These are phyloP conservation scores for Copromyces sp. DNA, from an alignment of 495 filamentous ascomycete genomes.

Conservation along the genomic window DNA sequence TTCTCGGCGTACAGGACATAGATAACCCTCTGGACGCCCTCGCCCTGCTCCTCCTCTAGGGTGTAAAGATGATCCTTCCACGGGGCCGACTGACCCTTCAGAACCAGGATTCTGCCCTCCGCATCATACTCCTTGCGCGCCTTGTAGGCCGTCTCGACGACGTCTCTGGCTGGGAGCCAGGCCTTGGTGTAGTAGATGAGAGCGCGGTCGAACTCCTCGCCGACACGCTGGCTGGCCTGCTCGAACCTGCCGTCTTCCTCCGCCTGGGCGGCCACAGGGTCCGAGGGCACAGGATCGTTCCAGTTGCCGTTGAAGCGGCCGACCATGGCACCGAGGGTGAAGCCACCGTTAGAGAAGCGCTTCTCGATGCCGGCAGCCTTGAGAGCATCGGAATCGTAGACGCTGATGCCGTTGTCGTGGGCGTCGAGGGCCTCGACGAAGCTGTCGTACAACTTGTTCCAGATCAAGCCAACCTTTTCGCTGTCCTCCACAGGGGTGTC, in stretches of 20 bases:
- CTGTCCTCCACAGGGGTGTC: conserved; percentile 34
- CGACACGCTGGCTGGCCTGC: conserved; percentile 67
- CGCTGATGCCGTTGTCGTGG: conserved; percentile 88
- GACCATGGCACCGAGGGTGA: conserved; percentile 75
- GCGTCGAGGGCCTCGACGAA: conserved; percentile 96
- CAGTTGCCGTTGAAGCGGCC: conserved; percentile 69
- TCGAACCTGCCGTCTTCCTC: conserved; percentile 75
- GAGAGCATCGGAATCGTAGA: conserved; percentile 59
- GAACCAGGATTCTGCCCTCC: conserved; percentile 68
- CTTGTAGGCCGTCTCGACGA: conserved; percentile 62
- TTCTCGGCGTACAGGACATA: conserved; percentile 94
- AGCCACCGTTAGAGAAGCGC: conserved; percentile 69
- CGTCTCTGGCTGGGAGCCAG: conserved; percentile 80
- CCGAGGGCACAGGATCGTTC: conserved; percentile 40
- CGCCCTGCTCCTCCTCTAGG: conserved; percentile 53
- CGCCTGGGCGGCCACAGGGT: conserved; percentile 51
- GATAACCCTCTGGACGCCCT: conserved; percentile 46
- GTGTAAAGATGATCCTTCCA: conserved; percentile 96
- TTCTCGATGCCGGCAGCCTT: conserved; percentile 58
- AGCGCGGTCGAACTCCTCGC: conserved; percentile 71
- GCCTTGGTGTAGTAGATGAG: conserved; percentile 57
- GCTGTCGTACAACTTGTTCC: conserved; percentile 79
- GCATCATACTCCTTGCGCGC: conserved; percentile 55
- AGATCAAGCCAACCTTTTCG: conserved; percentile 61
- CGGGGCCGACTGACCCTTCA: conserved; percentile 63